Evolutionary conservation across 106 monocot genomes (phyloP).

Genomic region (Posidonia australis): DNA sequence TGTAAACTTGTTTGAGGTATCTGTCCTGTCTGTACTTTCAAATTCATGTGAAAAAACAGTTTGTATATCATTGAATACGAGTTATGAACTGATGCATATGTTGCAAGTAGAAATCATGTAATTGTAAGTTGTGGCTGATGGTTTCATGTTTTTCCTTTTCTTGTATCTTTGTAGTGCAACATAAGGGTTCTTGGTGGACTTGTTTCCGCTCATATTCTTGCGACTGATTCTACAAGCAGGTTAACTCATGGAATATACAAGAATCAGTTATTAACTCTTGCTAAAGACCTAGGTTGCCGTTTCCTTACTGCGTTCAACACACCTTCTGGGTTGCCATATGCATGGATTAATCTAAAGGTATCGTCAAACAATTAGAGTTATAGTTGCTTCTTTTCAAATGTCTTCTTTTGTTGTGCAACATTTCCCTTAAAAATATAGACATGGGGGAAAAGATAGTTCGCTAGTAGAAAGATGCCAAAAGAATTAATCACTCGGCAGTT

Average conservation of each 20-base stretch:
- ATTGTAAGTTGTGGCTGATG: not conserved
- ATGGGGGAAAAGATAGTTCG: too few relatives aligned
- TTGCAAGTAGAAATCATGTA: not conserved
- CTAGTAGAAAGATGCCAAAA: too few relatives aligned
- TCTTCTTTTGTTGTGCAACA: not conserved
- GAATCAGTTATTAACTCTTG: slow-evolving; percentile 61
- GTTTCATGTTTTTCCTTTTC: slow-evolving; percentile 14
- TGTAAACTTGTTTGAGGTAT: slow-evolving; percentile 90
- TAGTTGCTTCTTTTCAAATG: not conserved
- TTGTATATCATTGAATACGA: not conserved
- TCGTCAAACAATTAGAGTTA: not conserved
- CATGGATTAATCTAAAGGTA: slow-evolving; percentile 95
- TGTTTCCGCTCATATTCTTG: slow-evolving; percentile 92
- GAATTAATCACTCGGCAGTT: too few relatives aligned
- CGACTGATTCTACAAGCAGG: slow-evolving; percentile 60
- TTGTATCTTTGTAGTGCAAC: slow-evolving; percentile 67
- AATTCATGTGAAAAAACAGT: not conserved
- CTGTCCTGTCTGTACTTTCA: not conserved
- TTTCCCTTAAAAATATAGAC: not conserved
- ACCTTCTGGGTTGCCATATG: slow-evolving; percentile 89
- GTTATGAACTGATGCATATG: not conserved
- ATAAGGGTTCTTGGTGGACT: slow-evolving; percentile 97
- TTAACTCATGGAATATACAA: slow-evolving; percentile 44
- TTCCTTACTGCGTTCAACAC: slow-evolving; percentile 80
- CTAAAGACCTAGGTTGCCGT: slow-evolving; percentile 74